Conservation (phyloP, 2,329 filamentous ascomycete species). For the Cordyceps tenuipes region DNA sequence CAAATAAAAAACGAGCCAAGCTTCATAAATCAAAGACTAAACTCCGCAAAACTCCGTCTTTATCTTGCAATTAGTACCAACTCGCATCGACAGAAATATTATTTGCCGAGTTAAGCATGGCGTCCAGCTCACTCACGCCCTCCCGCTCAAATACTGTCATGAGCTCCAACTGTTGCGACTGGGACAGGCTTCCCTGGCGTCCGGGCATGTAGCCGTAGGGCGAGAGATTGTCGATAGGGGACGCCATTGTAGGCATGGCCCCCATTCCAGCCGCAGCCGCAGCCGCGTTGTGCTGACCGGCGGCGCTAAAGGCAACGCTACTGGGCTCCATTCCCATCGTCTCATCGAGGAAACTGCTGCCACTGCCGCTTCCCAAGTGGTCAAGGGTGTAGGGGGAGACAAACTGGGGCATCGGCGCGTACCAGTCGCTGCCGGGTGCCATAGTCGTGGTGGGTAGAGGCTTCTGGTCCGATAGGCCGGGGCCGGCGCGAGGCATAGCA, state of each 20-base stretch:
- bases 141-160: conserved; percentile 72
- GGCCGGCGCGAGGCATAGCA: conserved; percentile 31
- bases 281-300: conserved; percentile 16
- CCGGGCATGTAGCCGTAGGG: conserved; percentile 29
- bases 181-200: conserved; percentile 62
- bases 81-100: conserved; percentile 20
- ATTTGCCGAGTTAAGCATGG: conserved; percentile 40
- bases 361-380: conserved; percentile 28
- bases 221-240: conserved; percentile 8
- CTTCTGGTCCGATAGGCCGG: conserved; percentile 29
- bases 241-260: conserved; percentile 24
- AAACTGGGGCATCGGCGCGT: conserved; percentile 42
- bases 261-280: not conserved
- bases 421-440: conserved; percentile 42
- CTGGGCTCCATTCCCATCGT: conserved; percentile 16
- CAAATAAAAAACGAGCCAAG: not conserved
- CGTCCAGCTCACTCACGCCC: conserved; percentile 53
- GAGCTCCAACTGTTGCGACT: conserved; percentile 74
- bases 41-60: too few relatives aligned
- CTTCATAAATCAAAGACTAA: not conserved
- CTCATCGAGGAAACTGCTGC: conserved; percentile 32
- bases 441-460: conserved; percentile 34
- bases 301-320: conserved; percentile 20
- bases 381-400: conserved; percentile 45
- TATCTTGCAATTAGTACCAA: conserved; percentile 23